A percentile compares a stretch with the other conserved stretches of the same genome.
Evolutionary conservation across 1,139 yeast genomes (phyloP).

Genomic region (Yamadazyma trypodendri): DNA sequence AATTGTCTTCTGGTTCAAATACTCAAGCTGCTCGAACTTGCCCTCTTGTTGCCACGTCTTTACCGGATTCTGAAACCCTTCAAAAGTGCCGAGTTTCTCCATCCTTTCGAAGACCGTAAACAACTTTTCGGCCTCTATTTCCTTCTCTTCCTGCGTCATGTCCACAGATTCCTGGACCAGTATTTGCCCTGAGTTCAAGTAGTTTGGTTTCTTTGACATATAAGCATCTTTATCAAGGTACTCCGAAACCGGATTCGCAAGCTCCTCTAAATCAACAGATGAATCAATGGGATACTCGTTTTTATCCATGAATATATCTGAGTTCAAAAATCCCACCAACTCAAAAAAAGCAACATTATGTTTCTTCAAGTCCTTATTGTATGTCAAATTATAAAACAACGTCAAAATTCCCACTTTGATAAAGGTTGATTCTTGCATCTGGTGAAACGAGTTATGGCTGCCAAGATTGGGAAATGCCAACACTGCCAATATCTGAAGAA

Average conservation of each 20-base stretch:
- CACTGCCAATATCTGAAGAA: constrained; percentile 12
- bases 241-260: constrained; percentile 16
- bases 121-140: constrained; percentile 51
- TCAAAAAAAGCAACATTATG: constrained; percentile 20
- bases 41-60: constrained; percentile 36
- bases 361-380: constrained; percentile 8
- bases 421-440: constrained; percentile 13
- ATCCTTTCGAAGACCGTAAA: constrained; percentile 49
- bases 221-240: constrained; percentile 11
- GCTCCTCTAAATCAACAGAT: constrained; percentile 16
- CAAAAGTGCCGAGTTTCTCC: constrained; percentile 44
- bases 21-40: constrained; percentile 25
- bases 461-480: constrained; percentile 9
- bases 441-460: constrained; percentile 7
- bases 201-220: constrained; percentile 2
- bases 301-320: constrained; percentile 17
- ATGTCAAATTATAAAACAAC: constrained; percentile 19
- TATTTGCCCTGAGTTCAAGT: background rate
- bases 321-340: constrained; percentile 24
- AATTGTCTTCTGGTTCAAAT: no score
- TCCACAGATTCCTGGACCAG: no score
- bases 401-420: constrained; percentile 19
- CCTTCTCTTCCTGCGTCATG: constrained; percentile 52
- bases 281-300: constrained; percentile 18
- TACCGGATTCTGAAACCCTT: constrained; percentile 42